Conservation (phyloP, 768 basidiomycete genomes). For the Boletus vinaceobasis region DNA sequence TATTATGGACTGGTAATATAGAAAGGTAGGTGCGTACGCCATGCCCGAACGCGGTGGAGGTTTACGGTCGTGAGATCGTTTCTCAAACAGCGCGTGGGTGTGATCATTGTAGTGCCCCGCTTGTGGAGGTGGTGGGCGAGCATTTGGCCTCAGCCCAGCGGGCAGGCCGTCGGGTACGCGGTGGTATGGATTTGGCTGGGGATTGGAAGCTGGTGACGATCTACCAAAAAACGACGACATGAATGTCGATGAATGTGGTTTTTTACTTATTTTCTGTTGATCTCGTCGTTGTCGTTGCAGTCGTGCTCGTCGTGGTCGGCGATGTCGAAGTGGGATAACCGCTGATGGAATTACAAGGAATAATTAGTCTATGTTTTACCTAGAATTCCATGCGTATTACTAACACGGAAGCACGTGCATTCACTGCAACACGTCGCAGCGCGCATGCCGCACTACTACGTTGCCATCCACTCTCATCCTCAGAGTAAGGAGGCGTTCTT, state of each 20-base stretch:
- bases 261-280: neutral
- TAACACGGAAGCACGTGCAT: no score
- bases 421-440: no score
- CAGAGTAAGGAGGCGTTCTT: no score
- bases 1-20: neutral
- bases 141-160: conserved; percentile 34
- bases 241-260: neutral
- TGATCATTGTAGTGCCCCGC: conserved; percentile 53
- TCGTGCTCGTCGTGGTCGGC: neutral
- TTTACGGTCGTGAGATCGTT: conserved; percentile 42
- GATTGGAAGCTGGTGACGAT: conserved; percentile 27
- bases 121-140: conserved; percentile 36
- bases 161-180: conserved; percentile 42
- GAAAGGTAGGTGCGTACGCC: conserved; percentile 16
- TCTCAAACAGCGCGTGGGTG: conserved; percentile 47
- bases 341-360: no score
- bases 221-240: conserved; percentile 45
- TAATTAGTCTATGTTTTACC: no score
- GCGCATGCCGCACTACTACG: no score
- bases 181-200: conserved; percentile 41
- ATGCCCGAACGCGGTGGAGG: conserved; percentile 31
- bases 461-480: no score
- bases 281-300: neutral
- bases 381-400: no score
- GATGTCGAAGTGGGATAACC: neutral